Evolutionary conservation across 2,329 filamentous ascomycete genomes (phyloP), one percentile per base, ranked within the genome.

Genomic region (Cercospora zeina): DNA sequence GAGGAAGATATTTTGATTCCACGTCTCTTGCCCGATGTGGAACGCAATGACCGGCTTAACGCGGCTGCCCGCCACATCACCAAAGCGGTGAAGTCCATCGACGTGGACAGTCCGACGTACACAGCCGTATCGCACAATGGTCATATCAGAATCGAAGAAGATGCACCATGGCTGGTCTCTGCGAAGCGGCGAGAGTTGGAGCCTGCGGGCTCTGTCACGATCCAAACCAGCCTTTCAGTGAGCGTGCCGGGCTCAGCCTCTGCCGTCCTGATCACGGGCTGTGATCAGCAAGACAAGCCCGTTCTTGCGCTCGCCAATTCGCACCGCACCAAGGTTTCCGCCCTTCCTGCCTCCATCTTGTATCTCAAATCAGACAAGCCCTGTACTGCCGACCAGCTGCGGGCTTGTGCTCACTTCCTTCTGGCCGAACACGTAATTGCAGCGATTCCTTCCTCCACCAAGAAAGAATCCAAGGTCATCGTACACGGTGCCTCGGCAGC

Each of bases 31-130:
- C 68, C 65, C 54, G 63, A 68, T 47, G 8, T 19, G 42, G 65
- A 66, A 55, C 66, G 47, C 21, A 72, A 73, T 54, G 61, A 68
- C 19, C 67, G 71, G 3, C 68, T 68, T 37, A 72, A 72, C 45
- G 69, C 71, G 11, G 62, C 64, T 33, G 62, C 62, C 36, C 69
- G 70, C 10, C 55, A 58, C 16, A 69, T 70, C 36, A 62, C 54
- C 51, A 65, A 63, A 49, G 11, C 54, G 34, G 60, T 67, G 14
- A 49, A 21, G 3, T 33, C 55, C 13, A 45, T 21, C 13, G 64
- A 59, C 13, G 31, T 42, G 39, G 21, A 19, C 21, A 53, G 31
- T 45, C 50, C 50, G 13, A 56, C 56, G 37, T 64, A 60, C 39
- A 66, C 62, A 6, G 64, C 53, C 24, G 59, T 61, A 11, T 16